A percentile compares a stretch with the other conserved stretches of the same genome.
Conservation (phyloP, 2,329 filamentous ascomycete genomes). For the Beauveria bassiana region DNA sequence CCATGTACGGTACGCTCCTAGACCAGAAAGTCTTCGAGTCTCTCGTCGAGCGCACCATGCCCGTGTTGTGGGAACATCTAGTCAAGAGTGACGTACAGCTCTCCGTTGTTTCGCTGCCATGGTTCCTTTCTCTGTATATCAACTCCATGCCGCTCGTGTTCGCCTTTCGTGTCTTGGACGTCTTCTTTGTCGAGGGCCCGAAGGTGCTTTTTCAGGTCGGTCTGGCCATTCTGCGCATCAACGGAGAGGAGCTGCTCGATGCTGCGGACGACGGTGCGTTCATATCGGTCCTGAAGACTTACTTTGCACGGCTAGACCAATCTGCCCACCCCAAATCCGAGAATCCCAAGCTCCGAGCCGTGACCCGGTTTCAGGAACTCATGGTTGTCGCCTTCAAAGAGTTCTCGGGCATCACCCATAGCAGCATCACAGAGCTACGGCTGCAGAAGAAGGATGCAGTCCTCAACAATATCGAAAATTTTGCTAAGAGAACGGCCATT, state of each 20-base stretch:
- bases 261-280: conserved; percentile 92
- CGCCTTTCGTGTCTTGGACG: conserved; percentile 90
- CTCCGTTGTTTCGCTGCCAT: conserved; percentile 92
- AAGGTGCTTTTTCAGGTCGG: conserved; percentile 97
- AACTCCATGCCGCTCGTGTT: conserved; percentile 99
- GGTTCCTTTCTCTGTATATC: conserved; percentile 97
- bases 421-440: conserved; percentile 80
- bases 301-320: conserved; percentile 88
- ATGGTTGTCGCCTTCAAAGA: conserved; percentile 99
- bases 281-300: conserved; percentile 90
- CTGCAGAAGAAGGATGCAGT: conserved; percentile 92
- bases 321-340: conserved; percentile 93
- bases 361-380: conserved; percentile 93
- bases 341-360: conserved; percentile 86
- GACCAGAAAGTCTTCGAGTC: conserved; percentile 98
- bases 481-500: conserved; percentile 93
- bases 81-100: conserved; percentile 94
- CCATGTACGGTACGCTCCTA: conserved; percentile 96
- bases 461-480: conserved; percentile 91
- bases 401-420: conserved; percentile 91
- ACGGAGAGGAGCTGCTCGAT: conserved; percentile 91
- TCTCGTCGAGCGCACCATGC: conserved; percentile 98
- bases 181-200: conserved; percentile 96
- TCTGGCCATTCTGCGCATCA: conserved; percentile 91
- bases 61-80: conserved; percentile 96